Percentiles rank a stretch among this genome's conserved stretches.
Evolutionary conservation across 495 filamentous ascomycete species (phyloP).

Genomic region (Bacidia gigantensis): DNA sequence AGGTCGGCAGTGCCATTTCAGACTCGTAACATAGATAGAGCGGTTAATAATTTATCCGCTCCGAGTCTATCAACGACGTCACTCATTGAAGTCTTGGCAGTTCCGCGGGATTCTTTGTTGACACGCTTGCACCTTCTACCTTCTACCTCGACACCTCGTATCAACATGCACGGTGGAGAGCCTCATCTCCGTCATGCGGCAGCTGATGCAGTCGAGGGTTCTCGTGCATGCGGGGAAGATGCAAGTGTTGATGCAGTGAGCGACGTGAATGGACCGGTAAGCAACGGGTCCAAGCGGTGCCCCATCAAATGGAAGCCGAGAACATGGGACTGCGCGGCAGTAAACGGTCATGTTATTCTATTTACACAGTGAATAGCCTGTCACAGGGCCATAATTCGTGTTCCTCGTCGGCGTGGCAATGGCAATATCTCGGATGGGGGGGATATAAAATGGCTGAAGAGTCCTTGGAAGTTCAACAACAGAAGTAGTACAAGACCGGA

Average conservation of each 20-base stretch:
- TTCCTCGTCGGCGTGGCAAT: not conserved
- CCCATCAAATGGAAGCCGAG: not conserved
- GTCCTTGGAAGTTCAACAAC: not conserved
- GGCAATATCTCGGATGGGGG: not conserved
- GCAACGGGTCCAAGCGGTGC: not conserved
- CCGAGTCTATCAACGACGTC: not conserved
- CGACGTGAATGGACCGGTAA: not conserved
- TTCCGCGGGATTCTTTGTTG: too few relatives aligned
- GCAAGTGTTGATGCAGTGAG: not conserved
- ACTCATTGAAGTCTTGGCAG: too few relatives aligned
- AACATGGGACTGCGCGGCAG: not conserved
- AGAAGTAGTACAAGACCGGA: not conserved
- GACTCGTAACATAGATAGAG: too few relatives aligned
- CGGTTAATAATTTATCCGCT: not conserved
- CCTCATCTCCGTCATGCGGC: not conserved
- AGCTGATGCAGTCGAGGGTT: not conserved
- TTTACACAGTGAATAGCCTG: not conserved
- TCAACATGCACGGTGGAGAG: too few relatives aligned
- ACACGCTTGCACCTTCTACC: too few relatives aligned
- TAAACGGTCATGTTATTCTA: not conserved
- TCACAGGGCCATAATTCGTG: not conserved
- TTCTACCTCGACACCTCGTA: too few relatives aligned
- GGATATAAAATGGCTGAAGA: not conserved
- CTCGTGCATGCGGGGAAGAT: not conserved
- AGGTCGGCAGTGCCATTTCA: not conserved